These are phyloP conservation scores for Pouteria glomerata DNA, from an alignment of 148 eudicot species.

Conservation along the genomic window DNA sequence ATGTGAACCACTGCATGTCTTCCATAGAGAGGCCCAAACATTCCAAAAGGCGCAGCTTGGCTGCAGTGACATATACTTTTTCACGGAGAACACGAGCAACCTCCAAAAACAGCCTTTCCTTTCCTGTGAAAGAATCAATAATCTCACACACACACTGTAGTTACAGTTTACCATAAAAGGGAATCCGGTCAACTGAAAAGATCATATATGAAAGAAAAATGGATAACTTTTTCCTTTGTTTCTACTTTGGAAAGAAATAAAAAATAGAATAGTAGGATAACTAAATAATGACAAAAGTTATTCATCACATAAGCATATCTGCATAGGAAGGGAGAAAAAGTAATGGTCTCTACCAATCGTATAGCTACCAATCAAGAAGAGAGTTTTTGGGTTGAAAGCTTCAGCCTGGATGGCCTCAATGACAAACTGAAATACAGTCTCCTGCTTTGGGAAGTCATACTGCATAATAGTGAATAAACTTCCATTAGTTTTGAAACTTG, in stretches of 20 bases:
- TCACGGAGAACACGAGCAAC: slow-evolving; percentile 72
- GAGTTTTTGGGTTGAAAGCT: slow-evolving; percentile 80
- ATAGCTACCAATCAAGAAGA: slow-evolving; percentile 93
- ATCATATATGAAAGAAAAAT: not conserved
- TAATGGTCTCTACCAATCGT: slow-evolving; percentile 60
- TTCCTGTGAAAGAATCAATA: too few species aligned
- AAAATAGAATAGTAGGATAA: slow-evolving; percentile 1
- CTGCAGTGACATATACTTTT: slow-evolving; percentile 67
- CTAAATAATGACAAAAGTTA: not conserved
- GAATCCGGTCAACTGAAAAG: not conserved
- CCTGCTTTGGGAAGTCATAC: slow-evolving; percentile 97
- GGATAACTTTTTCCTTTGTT: not conserved
- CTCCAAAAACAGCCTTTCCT: slow-evolving; percentile 85
- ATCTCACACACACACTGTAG: too few species aligned
- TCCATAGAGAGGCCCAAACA: slow-evolving; percentile 69
- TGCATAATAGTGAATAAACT: slow-evolving; percentile 33
- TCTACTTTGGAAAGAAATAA: not conserved
- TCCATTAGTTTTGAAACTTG: not conserved
- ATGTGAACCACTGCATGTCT: slow-evolving; percentile 84
- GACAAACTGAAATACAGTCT: slow-evolving; percentile 81
- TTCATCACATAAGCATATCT: not conserved
- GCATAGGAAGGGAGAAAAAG: not conserved
- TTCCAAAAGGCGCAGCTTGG: slow-evolving; percentile 76
- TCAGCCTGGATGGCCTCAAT: slow-evolving; percentile 97
- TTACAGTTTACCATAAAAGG: not conserved